These are phyloP conservation scores for Aurantiochytrium sp. DNA, from an alignment of 108 stramenopile species.

Conservation along the genomic window DNA sequence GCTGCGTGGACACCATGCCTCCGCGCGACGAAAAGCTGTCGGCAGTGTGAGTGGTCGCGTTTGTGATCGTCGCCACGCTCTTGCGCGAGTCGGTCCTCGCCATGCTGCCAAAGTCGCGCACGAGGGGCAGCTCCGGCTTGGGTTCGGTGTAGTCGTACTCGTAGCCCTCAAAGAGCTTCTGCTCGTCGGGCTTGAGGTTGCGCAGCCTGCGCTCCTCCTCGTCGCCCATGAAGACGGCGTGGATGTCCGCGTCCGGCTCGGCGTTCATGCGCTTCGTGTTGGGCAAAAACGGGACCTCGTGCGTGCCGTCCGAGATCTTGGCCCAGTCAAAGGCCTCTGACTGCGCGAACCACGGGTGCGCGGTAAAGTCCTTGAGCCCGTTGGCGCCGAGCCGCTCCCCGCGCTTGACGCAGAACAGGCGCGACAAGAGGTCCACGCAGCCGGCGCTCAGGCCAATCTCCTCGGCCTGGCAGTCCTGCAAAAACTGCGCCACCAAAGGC, in stretches of 20 bases:
- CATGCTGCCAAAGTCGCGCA: not conserved
- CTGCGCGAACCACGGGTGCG: not conserved
- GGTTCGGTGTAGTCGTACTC: not conserved
- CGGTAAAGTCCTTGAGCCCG: not conserved
- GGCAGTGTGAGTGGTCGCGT: no score
- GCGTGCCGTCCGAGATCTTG: not conserved
- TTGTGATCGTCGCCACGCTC: not conserved
- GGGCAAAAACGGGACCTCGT: conserved; percentile 19
- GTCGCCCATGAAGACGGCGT: conserved; percentile 19
- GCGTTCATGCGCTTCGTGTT: not conserved
- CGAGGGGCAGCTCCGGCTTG: not conserved
- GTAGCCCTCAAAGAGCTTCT: not conserved
- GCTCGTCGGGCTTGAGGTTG: not conserved
- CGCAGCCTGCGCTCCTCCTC: conserved; percentile 8
- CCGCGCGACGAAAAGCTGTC: no score
- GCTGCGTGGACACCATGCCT: not conserved
- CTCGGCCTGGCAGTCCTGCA: not conserved
- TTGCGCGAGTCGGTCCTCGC: not conserved
- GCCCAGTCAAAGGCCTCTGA: not conserved
- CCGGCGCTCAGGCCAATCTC: not conserved
- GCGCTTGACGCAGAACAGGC: not conserved
- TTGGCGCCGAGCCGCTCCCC: not conserved
- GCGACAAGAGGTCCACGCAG: not conserved
- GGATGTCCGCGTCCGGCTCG: conserved; percentile 23
- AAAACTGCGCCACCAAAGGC: not conserved